Percentiles rank a stretch among this genome's conserved stretches.
Evolutionary conservation across 139 green algal genomes (phyloP).

Genomic region (Chlamydomonas eustigma): DNA sequence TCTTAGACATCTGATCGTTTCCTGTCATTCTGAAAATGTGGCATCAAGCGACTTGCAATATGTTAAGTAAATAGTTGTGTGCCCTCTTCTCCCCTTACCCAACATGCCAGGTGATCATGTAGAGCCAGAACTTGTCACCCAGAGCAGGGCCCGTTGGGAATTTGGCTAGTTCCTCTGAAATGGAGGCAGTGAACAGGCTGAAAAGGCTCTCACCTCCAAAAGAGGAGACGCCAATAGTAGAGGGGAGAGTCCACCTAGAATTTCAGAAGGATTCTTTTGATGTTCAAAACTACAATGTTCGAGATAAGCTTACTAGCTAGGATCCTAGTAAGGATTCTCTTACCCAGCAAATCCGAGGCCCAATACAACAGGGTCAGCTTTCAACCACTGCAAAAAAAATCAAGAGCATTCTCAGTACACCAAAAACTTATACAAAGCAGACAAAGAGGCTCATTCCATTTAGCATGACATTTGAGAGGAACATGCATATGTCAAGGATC

Average conservation of each 20-base stretch:
- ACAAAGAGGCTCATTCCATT: background rate
- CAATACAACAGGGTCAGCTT: slow-evolving; percentile 1
- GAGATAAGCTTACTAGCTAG: too few species aligned
- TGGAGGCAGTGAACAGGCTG: slow-evolving; percentile 59
- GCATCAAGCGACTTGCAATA: too few species aligned
- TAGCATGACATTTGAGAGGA: background rate
- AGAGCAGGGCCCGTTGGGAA: slow-evolving; percentile 78
- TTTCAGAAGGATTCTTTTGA: too few species aligned
- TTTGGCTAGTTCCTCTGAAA: slow-evolving; percentile 62
- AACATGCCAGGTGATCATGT: slow-evolving; percentile 69
- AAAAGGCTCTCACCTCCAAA: slow-evolving; percentile 76
- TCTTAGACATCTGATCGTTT: too few species aligned
- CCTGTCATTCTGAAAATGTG: too few species aligned
- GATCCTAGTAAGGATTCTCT: too few species aligned
- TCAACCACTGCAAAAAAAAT: background rate
- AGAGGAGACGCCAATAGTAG: slow-evolving; percentile 53
- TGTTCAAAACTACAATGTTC: too few species aligned
- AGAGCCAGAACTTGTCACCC: slow-evolving; percentile 71
- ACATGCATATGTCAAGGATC: background rate
- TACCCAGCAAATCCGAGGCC: background rate
- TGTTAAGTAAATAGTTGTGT: too few species aligned
- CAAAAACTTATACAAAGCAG: background rate
- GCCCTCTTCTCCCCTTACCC: background rate
- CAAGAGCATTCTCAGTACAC: background rate
- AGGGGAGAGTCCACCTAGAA: slow-evolving; percentile 71